phyloP scores from a whole-genome alignment of 2,329 filamentous ascomycete species.

The Endocalyx cinctus region DNA sequence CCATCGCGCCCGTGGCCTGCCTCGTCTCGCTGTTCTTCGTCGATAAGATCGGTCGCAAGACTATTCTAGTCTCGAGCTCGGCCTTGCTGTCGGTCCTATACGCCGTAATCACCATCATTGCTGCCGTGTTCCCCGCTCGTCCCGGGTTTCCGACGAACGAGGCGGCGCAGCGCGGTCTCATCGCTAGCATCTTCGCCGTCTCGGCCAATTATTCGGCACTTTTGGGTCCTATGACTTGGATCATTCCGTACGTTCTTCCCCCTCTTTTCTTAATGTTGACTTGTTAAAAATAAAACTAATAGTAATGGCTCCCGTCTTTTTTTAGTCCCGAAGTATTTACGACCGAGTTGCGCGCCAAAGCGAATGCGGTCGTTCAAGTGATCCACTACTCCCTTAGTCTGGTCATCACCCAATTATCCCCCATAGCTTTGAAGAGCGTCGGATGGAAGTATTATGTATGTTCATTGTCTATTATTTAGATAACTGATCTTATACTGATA shows the following conservation, averaged over 20 bases:
- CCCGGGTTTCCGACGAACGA: slow-evolving; percentile 32
- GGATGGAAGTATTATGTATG: slow-evolving; percentile 38
- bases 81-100: slow-evolving; percentile 32
- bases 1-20: slow-evolving; percentile 32
- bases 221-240: slow-evolving; percentile 37
- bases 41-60: slow-evolving; percentile 31
- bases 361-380: slow-evolving; percentile 35
- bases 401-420: slow-evolving; percentile 36
- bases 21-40: slow-evolving; percentile 34
- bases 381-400: slow-evolving; percentile 37
- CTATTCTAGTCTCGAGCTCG: slow-evolving; percentile 32
- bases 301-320: too few relatives aligned
- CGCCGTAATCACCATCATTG: slow-evolving; percentile 34
- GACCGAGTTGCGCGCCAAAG: slow-evolving; percentile 35
- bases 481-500: background rate
- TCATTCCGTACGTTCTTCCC: slow-evolving; percentile 31
- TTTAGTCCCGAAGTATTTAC: slow-evolving; percentile 36
- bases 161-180: slow-evolving; percentile 33
- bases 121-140: slow-evolving; percentile 30
- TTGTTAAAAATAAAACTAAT: too few relatives aligned
- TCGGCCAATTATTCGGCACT: slow-evolving; percentile 34
- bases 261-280: background rate
- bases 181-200: slow-evolving; percentile 37
- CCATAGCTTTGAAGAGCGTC: slow-evolving; percentile 32
- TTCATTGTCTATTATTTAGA: background rate